Conservation (phyloP, 768 basidiomycete species). For the Auricularia heimuer region DNA sequence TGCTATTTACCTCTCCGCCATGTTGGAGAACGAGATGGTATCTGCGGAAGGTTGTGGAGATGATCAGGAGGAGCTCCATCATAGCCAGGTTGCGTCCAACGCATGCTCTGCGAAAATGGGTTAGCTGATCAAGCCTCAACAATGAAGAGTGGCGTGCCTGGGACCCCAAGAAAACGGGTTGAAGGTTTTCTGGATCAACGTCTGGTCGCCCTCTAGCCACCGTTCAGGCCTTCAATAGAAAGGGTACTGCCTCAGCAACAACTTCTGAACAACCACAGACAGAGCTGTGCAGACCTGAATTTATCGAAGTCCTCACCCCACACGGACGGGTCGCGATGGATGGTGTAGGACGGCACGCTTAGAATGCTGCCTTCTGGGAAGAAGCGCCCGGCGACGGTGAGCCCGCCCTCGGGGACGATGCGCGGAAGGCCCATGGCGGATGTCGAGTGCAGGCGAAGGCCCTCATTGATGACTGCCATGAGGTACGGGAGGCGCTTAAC, state of each 20-base stretch:
- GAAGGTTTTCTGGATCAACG: slow-evolving; percentile 57
- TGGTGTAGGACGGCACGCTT: slow-evolving; percentile 73
- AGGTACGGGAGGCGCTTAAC: slow-evolving; percentile 71
- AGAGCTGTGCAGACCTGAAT: slow-evolving; percentile 43
- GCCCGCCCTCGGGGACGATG: slow-evolving; percentile 61
- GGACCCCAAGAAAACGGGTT: slow-evolving; percentile 84
- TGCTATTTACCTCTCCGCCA: slow-evolving; percentile 38
- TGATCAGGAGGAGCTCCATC: slow-evolving; percentile 70
- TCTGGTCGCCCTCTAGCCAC: slow-evolving; percentile 54
- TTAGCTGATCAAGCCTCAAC: background rate
- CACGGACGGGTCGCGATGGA: slow-evolving; percentile 58
- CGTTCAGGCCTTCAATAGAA: slow-evolving; percentile 22
- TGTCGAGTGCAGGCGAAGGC: slow-evolving; percentile 74
- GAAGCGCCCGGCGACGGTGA: slow-evolving; percentile 41
- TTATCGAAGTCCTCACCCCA: slow-evolving; percentile 75
- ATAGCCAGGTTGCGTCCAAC: slow-evolving; percentile 76
- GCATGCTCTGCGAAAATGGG: slow-evolving; percentile 45
- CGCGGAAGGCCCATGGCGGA: slow-evolving; percentile 78
- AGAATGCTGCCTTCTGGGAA: slow-evolving; percentile 72
- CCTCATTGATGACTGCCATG: slow-evolving; percentile 82
- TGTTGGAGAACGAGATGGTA: slow-evolving; percentile 67
- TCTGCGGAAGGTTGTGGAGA: slow-evolving; percentile 68
- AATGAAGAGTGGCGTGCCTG: slow-evolving; percentile 32
- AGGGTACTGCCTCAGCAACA: slow-evolving; percentile 5
- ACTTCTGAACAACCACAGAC: too few relatives aligned